Conservation (phyloP, 2,329 filamentous ascomycete genomes). For the Venturia nashicola region DNA sequence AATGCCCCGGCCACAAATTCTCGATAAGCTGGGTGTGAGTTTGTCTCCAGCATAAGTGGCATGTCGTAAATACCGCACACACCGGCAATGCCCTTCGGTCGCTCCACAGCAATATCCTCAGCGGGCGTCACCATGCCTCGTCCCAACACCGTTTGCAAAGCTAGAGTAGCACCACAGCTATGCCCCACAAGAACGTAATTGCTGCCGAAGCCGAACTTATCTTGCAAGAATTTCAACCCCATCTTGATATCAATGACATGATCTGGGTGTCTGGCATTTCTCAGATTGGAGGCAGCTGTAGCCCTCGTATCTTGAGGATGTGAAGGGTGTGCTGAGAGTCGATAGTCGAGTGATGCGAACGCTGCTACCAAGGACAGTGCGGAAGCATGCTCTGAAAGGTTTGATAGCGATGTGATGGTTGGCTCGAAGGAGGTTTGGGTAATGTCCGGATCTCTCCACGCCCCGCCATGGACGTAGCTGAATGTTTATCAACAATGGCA, state of each 20-base stretch:
- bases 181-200: conserved; percentile 33
- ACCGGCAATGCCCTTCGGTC: not conserved
- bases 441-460: conserved; percentile 34
- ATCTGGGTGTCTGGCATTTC: conserved; percentile 30
- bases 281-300: conserved; percentile 16
- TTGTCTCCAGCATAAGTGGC: not conserved
- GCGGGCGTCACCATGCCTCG: not conserved
- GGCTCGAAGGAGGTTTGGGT: conserved; percentile 24
- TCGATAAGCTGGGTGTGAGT: not conserved
- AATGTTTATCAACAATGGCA: not conserved
- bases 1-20: not conserved
- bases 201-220: conserved; percentile 25
- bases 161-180: conserved; percentile 34
- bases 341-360: conserved; percentile 34
- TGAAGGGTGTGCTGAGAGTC: conserved; percentile 30
- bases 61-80: not conserved
- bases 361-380: conserved; percentile 19
- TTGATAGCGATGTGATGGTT: conserved; percentile 22
- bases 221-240: conserved; percentile 29
- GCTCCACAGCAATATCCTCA: not conserved
- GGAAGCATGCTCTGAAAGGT: conserved; percentile 3
- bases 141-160: conserved; percentile 31
- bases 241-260: conserved; percentile 30
- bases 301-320: conserved; percentile 24
- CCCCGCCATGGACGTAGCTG: conserved; percentile 35